A percentile compares a stretch with the other conserved stretches of the same genome.
Conservation (phyloP, 2,329 filamentous ascomycete species). For the Penicillium corylophilum region DNA sequence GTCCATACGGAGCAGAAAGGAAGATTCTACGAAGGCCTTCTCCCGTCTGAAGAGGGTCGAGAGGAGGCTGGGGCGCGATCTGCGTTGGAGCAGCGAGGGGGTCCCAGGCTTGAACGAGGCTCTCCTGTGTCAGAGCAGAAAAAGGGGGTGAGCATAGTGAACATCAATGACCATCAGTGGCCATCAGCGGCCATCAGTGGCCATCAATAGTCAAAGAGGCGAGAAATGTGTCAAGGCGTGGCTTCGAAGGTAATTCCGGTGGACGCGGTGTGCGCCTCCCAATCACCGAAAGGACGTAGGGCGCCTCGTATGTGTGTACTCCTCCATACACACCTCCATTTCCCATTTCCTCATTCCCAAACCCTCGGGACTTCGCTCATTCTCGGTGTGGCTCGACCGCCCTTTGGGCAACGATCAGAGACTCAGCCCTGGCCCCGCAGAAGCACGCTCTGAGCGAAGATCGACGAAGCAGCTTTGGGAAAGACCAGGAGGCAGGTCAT, state of each 20-base stretch:
- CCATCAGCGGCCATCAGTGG: constrained; percentile 1
- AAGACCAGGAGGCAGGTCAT: background rate
- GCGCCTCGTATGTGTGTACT: background rate
- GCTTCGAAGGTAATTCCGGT: constrained; percentile 6
- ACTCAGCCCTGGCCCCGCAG: constrained; percentile 15
- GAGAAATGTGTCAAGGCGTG: constrained; percentile 13
- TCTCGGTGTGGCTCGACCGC: constrained; percentile 8
- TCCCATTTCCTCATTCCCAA: background rate
- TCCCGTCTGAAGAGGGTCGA: background rate
- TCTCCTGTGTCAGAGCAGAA: background rate
- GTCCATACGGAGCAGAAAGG: constrained; percentile 6
- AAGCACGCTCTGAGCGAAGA: constrained; percentile 14
- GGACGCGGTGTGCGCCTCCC: constrained; percentile 11
- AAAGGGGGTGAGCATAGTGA: background rate
- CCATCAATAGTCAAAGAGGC: background rate
- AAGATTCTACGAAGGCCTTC: constrained; percentile 17
- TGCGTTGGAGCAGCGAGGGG: constrained; percentile 6
- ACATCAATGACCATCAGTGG: background rate
- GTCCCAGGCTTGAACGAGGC: constrained; percentile 2
- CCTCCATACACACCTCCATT: background rate
- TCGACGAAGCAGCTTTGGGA: constrained; percentile 11
- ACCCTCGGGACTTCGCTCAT: background rate
- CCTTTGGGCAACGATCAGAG: background rate
- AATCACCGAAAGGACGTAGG: background rate
- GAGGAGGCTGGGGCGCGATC: constrained; percentile 2